phyloP scores from a whole-genome alignment of 768 basidiomycete genomes.

The Mycena indigotica region DNA sequence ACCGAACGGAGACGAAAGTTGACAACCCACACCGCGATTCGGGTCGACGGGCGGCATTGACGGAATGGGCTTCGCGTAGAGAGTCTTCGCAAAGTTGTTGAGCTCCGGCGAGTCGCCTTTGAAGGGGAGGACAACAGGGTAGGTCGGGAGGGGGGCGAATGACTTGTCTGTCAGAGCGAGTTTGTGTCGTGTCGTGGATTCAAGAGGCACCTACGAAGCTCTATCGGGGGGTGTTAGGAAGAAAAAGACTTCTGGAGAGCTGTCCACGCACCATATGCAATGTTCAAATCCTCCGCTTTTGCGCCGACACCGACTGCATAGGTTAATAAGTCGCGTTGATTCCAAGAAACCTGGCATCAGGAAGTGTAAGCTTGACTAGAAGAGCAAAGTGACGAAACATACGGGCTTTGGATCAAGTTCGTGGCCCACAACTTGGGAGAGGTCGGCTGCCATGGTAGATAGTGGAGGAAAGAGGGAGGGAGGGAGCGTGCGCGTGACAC shows the following conservation, averaged over 20 bases:
- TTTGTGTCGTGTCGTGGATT: neutral
- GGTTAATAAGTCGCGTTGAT: constrained; percentile 76
- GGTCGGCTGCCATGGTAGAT: constrained; percentile 53
- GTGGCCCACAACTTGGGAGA: constrained; percentile 68
- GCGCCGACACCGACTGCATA: constrained; percentile 85
- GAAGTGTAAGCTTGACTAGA: neutral
- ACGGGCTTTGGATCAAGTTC: constrained; percentile 57
- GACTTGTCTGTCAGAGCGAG: constrained; percentile 49
- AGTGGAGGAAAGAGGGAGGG: neutral
- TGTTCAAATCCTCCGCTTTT: constrained; percentile 66
- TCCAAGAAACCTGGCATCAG: constrained; percentile 70
- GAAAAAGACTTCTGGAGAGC: too few relatives aligned
- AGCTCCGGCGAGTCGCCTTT: constrained; percentile 73
- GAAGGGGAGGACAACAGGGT: constrained; percentile 75
- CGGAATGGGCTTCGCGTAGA: constrained; percentile 50
- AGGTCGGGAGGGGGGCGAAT: constrained; percentile 82
- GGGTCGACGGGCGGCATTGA: constrained; percentile 74
- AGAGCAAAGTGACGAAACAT: too few relatives aligned
- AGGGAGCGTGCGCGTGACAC: neutral
- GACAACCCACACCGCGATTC: constrained; percentile 60
- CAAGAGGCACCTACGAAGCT: too few relatives aligned
- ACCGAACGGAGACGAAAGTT: neutral
- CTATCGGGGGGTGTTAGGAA: too few relatives aligned
- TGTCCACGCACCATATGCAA: constrained; percentile 76
- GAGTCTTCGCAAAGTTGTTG: constrained; percentile 61